Conservation (phyloP, 2,329 filamentous ascomycete species). For the Blastomyces gilchristii region DNA sequence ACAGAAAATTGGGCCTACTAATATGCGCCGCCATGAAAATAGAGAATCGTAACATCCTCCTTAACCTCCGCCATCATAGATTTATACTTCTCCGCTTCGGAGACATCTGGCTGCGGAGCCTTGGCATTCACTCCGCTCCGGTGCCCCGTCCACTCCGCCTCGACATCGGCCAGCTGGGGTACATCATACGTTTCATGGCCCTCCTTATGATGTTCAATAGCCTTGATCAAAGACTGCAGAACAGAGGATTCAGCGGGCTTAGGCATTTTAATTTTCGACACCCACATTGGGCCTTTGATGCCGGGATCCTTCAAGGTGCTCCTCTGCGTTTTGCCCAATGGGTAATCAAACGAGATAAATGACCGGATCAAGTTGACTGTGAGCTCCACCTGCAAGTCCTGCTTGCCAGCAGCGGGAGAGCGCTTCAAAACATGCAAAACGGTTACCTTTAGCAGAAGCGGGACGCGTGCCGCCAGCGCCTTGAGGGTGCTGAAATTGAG, state of each 20-base stretch:
- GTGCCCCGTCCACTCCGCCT: slow-evolving; percentile 39
- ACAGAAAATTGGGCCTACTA: slow-evolving; percentile 25
- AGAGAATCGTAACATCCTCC: slow-evolving; percentile 35
- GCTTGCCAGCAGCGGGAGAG: slow-evolving; percentile 62
- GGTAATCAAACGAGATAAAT: slow-evolving; percentile 43
- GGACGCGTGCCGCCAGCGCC: slow-evolving; percentile 31
- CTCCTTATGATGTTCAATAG: slow-evolving; percentile 31
- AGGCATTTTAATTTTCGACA: slow-evolving; percentile 58
- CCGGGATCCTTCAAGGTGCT: slow-evolving; percentile 53
- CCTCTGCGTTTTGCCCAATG: slow-evolving; percentile 54
- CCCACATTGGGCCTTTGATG: slow-evolving; percentile 72
- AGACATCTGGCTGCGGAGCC: slow-evolving; percentile 30
- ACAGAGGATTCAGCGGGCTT: slow-evolving; percentile 44
- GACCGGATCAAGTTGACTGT: slow-evolving; percentile 62
- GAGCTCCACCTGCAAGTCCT: slow-evolving; percentile 67
- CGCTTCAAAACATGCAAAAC: slow-evolving; percentile 46
- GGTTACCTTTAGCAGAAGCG: slow-evolving; percentile 34
- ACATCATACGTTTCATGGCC: slow-evolving; percentile 31
- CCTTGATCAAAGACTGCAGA: slow-evolving; percentile 28
- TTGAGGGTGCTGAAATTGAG: slow-evolving; percentile 25
- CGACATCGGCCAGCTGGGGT: slow-evolving; percentile 29
- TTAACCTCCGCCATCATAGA: slow-evolving; percentile 31
- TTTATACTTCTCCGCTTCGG: slow-evolving; percentile 36
- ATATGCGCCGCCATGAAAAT: slow-evolving; percentile 40
- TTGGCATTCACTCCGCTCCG: slow-evolving; percentile 31